A percentile compares a stretch with the other conserved stretches of the same genome.
Evolutionary conservation across 208 protist genomes (phyloP).

Genomic region (Acanthamoeba healyi): DNA sequence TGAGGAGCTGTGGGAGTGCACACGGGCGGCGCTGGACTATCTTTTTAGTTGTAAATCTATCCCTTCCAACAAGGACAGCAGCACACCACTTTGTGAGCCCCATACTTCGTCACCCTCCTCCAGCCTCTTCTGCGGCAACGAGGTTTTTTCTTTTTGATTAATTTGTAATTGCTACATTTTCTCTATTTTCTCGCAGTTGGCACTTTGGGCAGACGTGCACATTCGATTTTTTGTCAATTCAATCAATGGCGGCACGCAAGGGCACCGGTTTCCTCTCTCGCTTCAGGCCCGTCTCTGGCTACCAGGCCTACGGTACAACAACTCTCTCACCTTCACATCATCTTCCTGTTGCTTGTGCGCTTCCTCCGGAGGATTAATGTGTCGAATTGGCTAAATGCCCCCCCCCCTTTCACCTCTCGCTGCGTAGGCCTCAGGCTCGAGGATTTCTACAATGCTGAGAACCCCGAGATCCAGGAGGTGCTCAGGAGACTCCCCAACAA

Average conservation of each 20-base stretch:
- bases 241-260: constrained; percentile 49
- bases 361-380: neutral
- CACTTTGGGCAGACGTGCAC: neutral
- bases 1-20: constrained; percentile 11
- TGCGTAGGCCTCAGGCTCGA: constrained; percentile 52
- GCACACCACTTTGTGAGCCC: too few species aligned
- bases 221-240: neutral
- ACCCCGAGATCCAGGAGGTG: constrained; percentile 15
- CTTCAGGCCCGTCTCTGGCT: constrained; percentile 67
- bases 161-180: neutral
- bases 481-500: constrained; percentile 67
- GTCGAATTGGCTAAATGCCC: neutral
- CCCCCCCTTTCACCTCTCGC: neutral
- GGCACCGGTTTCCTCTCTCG: constrained; percentile 53
- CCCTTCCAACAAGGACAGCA: too few species aligned
- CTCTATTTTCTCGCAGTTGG: neutral
- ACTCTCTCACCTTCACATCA: too few species aligned
- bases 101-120: neutral
- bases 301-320: constrained; percentile 48
- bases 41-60: neutral
- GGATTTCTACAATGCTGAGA: constrained; percentile 70
- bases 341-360: too few species aligned
- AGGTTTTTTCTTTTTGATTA: neutral
- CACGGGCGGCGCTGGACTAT: neutral
- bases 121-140: neutral